phyloP scores from a whole-genome alignment of 352 stramenopile species.

The Phytophthora pistaciae region DNA sequence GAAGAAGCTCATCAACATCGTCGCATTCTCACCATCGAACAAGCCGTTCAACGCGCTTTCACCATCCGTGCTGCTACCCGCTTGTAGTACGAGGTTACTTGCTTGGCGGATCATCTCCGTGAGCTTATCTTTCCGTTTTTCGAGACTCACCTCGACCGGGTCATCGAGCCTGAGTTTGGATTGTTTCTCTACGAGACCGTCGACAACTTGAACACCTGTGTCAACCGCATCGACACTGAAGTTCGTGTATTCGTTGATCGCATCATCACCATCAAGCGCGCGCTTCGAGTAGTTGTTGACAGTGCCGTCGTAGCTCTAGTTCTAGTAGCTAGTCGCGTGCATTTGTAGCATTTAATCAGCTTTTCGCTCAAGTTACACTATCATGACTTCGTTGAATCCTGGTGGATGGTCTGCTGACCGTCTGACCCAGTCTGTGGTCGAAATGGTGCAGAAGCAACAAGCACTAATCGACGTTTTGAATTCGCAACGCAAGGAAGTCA shows the following conservation, averaged over 20 bases:
- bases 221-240: neutral
- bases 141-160: too few relatives aligned
- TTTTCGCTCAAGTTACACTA: conserved; percentile 2
- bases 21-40: neutral
- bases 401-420: neutral
- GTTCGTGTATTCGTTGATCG: neutral
- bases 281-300: neutral
- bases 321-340: neutral
- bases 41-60: too few relatives aligned
- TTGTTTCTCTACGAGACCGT: neutral
- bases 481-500: neutral
- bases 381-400: neutral
- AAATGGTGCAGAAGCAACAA: conserved; percentile 1
- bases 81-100: too few relatives aligned
- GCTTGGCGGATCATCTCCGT: too few relatives aligned
- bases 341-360: neutral
- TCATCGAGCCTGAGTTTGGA: too few relatives aligned
- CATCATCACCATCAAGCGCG: neutral
- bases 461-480: neutral
- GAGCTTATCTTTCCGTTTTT: too few relatives aligned
- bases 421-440: neutral
- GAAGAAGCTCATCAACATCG: neutral
- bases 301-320: neutral
- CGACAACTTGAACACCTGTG: neutral
- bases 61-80: too few relatives aligned